Conservation (phyloP, 805 yeast species). For the Danielozyma ontarioensis region DNA sequence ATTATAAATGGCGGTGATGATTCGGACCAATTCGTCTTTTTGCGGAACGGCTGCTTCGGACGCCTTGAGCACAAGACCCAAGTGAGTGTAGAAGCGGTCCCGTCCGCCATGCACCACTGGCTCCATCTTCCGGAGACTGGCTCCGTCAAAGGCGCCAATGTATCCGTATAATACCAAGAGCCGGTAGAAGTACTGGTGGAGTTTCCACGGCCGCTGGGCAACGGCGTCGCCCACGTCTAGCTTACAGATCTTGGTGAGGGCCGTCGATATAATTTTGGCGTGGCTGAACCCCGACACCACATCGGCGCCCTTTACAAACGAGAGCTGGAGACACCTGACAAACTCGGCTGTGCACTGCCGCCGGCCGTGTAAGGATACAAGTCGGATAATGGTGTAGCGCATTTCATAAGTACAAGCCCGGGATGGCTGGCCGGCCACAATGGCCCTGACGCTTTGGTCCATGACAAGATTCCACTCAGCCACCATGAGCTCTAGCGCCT, state of each 20-base stretch:
- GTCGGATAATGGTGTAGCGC: background rate
- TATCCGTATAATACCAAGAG: too few species aligned
- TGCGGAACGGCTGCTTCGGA: conserved; percentile 4
- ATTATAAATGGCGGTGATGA: conserved; percentile 19
- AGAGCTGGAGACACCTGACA: too few species aligned
- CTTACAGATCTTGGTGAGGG: too few species aligned
- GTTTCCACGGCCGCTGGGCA: too few species aligned
- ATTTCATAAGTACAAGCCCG: too few species aligned
- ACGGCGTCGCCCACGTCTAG: too few species aligned
- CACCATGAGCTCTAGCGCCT: background rate
- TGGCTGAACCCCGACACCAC: too few species aligned
- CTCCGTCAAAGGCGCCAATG: conserved; percentile 2
- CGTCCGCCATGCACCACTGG: conserved; percentile 9
- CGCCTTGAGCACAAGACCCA: conserved; percentile 13
- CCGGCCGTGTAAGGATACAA: too few species aligned
- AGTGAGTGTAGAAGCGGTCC: conserved; percentile 12
- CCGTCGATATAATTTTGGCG: too few species aligned
- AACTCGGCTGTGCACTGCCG: too few species aligned
- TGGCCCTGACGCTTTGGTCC: background rate
- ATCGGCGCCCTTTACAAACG: too few species aligned
- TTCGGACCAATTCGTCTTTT: conserved; percentile 16
- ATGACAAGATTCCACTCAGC: background rate
- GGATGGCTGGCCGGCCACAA: background rate
- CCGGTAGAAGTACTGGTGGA: too few species aligned
- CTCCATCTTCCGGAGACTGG: conserved; percentile 6